Evolutionary conservation across 176 grass and related monocot species (phyloP), one percentile per base, ranked within the genome.

Genomic region (Oryza punctata): DNA sequence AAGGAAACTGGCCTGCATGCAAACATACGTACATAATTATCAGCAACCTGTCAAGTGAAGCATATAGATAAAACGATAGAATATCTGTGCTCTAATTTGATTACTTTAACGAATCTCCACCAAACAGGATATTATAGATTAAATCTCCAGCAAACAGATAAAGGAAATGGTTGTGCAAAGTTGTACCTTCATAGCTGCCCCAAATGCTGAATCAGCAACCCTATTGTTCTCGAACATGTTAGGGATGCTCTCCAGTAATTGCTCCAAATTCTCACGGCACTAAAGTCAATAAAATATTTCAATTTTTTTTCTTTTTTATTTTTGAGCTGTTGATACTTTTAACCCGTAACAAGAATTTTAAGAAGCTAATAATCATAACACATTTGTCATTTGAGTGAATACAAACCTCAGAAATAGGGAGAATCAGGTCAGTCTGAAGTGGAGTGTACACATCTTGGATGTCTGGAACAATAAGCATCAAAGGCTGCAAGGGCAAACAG

Each of bases 401-500:
- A 67, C 88, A 91, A 87, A 93, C 94, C 94, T 93, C 91, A 3
- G 87, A 76, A 86, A 97, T 65, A 75, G 73, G 91, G 84, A 97
- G 89, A 81, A 94, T 91, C 67, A 97, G 23, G 75, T 97, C 87
- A 13, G 89, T 88, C 65, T 93, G 91, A 72, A 97, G 87, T 43
- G 94, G 91, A 47, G 91, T 94, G 71, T 97, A 97, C 63, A 97
- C 94, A 90, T 94, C 91, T 86, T 97, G 81, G 27, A 91, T 69
- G 41, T 97, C 94, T 61, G 94, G 94, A 80, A 97, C 91, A 78
- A 94, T 91, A 61, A 97, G 87, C 94, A 97, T 97, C 64, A 97
- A 81, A 81, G 94, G 91, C 94, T 97, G 84, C 75, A 77, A 75
- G 33, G 41, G 69, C 28, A 63, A 46, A 82, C 75, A 18, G 35